Evolutionary conservation across 1,284 basidiomycete species (phyloP).

Genomic region (Mrakiaceae sp.): DNA sequence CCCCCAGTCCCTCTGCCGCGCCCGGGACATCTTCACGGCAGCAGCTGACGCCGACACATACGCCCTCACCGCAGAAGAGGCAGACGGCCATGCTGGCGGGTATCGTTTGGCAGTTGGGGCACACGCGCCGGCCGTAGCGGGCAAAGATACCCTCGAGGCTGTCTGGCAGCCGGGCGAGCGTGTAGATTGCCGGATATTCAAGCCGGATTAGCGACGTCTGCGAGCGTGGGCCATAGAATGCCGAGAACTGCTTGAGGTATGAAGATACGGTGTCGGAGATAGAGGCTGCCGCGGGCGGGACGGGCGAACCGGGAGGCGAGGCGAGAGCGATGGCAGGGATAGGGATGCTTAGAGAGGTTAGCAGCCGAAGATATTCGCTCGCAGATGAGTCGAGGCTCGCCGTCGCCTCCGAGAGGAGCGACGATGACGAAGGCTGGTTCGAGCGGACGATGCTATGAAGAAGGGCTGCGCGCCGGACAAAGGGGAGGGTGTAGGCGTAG

Average conservation of each 20-base stretch:
- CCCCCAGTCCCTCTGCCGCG: constrained; percentile 48
- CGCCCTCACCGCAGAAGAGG: constrained; percentile 74
- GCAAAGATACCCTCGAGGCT: constrained; percentile 76
- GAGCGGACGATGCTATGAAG: constrained; percentile 62
- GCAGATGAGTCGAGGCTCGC: constrained; percentile 31
- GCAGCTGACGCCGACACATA: constrained; percentile 88
- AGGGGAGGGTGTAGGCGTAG: constrained; percentile 82
- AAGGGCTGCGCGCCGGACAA: constrained; percentile 81
- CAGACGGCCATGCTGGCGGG: constrained; percentile 85
- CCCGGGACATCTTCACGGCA: constrained; percentile 61
- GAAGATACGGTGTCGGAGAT: constrained; percentile 27
- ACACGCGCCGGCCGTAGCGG: constrained; percentile 54
- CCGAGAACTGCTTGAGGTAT: constrained; percentile 33
- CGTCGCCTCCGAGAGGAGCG: constrained; percentile 27
- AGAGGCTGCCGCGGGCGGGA: constrained; percentile 43
- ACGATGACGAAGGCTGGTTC: constrained; percentile 29
- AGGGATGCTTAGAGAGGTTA: constrained; percentile 66
- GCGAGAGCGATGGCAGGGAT: constrained; percentile 55
- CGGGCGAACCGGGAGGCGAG: constrained; percentile 56
- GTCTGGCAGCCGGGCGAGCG: constrained; percentile 65
- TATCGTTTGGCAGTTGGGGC: constrained; percentile 63
- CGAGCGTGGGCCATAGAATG: constrained; percentile 27
- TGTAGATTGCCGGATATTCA: constrained; percentile 78
- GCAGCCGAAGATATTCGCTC: constrained; percentile 65
- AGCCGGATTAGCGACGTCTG: constrained; percentile 43